These are phyloP conservation scores for Komagataella ulmi DNA, from an alignment of 805 yeast species.

Conservation along the genomic window DNA sequence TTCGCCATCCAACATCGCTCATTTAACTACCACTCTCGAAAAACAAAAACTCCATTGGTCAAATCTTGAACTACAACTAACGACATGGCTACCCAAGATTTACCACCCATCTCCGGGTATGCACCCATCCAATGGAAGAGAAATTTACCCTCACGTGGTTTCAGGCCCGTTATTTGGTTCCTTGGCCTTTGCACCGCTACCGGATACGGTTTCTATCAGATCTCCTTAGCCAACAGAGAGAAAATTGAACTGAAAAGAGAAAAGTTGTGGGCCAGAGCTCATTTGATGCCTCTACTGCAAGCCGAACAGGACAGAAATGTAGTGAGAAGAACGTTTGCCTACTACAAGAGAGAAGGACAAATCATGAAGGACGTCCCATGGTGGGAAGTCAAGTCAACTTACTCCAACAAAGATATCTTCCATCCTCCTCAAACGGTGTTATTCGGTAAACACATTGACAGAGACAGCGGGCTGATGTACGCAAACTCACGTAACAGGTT, in stretches of 20 bases:
- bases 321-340: conserved; percentile 57
- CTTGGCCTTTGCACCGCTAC: conserved; percentile 50
- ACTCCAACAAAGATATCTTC: conserved; percentile 19
- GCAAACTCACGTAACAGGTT: conserved; percentile 19
- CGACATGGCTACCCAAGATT: conserved; percentile 38
- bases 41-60: background rate
- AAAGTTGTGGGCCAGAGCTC: conserved; percentile 63
- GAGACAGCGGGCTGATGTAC: conserved; percentile 12
- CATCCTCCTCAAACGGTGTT: conserved; percentile 22
- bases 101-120: conserved; percentile 82
- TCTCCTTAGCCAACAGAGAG: conserved; percentile 58
- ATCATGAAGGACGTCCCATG: conserved; percentile 50
- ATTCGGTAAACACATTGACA: conserved; percentile 20
- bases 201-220: conserved; percentile 59
- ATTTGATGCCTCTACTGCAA: conserved; percentile 56
- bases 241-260: conserved; percentile 66
- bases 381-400: conserved; percentile 39
- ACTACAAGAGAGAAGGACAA: conserved; percentile 56
- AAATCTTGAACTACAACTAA: background rate
- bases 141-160: conserved; percentile 75
- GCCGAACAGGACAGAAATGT: conserved; percentile 77
- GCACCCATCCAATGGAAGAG: conserved; percentile 85
- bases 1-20: background rate
- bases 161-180: conserved; percentile 63
- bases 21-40: background rate